phyloP scores from a whole-genome alignment of 306 rosid species.

The Citrullus mucosospermus region DNA sequence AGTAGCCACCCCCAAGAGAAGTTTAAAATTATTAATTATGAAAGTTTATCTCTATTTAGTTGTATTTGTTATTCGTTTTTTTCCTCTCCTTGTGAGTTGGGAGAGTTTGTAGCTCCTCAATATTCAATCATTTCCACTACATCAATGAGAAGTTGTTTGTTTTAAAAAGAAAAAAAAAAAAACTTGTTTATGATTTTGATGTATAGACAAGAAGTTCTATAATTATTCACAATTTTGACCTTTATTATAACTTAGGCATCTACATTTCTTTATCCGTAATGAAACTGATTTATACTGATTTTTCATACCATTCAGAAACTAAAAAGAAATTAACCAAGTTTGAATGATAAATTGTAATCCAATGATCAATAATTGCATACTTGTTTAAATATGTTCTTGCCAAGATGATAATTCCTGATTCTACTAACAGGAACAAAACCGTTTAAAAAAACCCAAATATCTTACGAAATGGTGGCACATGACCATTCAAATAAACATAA shows the following conservation, averaged over 20 bases:
- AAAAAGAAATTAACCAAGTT: neutral
- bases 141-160: too few relatives aligned
- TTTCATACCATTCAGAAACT: neutral
- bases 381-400: neutral
- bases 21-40: too few relatives aligned
- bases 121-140: too few relatives aligned
- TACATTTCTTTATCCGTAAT: neutral
- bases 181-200: too few relatives aligned
- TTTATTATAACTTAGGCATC: neutral
- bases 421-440: neutral
- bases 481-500: neutral
- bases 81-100: too few relatives aligned
- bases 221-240: neutral
- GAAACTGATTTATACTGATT: neutral
- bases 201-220: too few relatives aligned
- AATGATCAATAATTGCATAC: neutral
- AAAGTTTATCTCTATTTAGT: too few relatives aligned
- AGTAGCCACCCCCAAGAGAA: too few relatives aligned
- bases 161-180: too few relatives aligned
- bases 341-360: neutral
- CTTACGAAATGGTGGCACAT: neutral
- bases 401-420: neutral
- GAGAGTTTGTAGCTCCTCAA: too few relatives aligned
- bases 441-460: neutral
- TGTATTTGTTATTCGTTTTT: too few relatives aligned